Conservation (phyloP, 2,329 filamentous ascomycete genomes). For the Colletotrichum sp. region DNA sequence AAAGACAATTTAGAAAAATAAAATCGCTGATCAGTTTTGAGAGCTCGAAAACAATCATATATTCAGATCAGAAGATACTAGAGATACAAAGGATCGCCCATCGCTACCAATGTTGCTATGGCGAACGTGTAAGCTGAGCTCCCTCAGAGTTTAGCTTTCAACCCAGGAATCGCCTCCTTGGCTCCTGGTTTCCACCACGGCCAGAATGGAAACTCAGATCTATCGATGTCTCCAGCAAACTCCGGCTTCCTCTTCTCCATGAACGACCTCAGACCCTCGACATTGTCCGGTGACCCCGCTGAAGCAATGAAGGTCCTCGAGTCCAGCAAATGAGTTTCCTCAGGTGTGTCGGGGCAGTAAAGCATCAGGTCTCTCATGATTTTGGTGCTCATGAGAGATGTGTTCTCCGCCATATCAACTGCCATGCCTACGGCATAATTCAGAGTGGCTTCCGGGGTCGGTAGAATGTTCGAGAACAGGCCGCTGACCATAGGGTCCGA, state of each 20-base stretch:
- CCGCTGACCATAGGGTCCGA: background rate
- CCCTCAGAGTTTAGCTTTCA: background rate
- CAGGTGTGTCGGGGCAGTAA: background rate
- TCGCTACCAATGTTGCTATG: rapidly evolving
- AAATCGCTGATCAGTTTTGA: background rate
- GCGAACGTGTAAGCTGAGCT: background rate
- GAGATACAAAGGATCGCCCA: background rate
- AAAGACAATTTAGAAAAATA: background rate
- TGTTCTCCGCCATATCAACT: background rate
- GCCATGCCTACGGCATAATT: background rate
- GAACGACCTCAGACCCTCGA: background rate
- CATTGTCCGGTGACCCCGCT: background rate
- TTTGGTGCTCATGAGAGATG: constrained; percentile 14
- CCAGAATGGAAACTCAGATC: background rate
- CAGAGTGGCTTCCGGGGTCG: background rate
- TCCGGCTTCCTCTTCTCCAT: background rate
- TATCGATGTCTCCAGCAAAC: background rate
- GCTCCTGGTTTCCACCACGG: background rate
- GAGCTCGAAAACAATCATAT: background rate
- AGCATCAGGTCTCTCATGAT: constrained; percentile 18
- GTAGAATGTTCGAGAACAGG: constrained; percentile 9
- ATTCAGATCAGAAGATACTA: background rate
- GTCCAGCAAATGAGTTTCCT: constrained; percentile 3
- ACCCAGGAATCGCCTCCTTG: background rate
- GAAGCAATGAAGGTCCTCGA: background rate